Base-by-base conservation (phyloP, 495 filamentous ascomycete genomes). In the Penicillium pulvis region DNA sequence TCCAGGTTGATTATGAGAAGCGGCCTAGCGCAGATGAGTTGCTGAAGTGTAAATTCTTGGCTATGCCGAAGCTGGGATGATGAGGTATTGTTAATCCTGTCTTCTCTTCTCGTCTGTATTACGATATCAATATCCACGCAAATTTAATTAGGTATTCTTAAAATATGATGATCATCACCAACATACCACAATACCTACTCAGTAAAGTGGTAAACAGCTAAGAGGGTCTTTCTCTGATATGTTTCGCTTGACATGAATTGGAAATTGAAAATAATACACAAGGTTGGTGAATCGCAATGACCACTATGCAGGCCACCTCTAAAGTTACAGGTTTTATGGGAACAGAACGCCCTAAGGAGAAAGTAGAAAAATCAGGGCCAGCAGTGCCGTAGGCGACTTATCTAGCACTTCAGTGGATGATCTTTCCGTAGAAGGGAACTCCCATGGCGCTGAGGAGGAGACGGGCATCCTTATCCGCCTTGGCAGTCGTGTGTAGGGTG, bases 1-100 rank as follows among this genome's bases (percentile, higher is more conserved):
- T 98, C 72, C 91, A 97, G 78, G 84, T 96, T 65, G 93, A 98
- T 67, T 91, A 96, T 72, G 90, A 94, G 71, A 86, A 88, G 77
- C 81, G 94, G 59, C 94, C 94, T 17, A 92, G 84, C 66, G 94
- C 94, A 14, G 93, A 97, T 63, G 93, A 97, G 59, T 72, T 98
- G 51, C 81, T 97, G 71, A 75, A 85, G 35, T 89, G 87, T 68
- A 86, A 87, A 48, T 97, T 97, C 74, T 76, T 96, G 70, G 65
- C 71, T 39, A 82, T 84, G 33, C 87, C 89, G 62, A 77, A 50
- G 14, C 31, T 44, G 31, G 30, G 41, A 48, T 58, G 14, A 23
- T 35, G 39, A 4, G 39, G 4, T 28, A 10, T 23, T 35, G 17
- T 28, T 52, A 28, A 11, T 48, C 24, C 51, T 44, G 59, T 50